Percentiles rank a stretch among this genome's conserved stretches.
These are phyloP conservation scores for Phytopythium vexans DNA, from an alignment of 352 stramenopile genomes.

Conservation along the genomic window DNA sequence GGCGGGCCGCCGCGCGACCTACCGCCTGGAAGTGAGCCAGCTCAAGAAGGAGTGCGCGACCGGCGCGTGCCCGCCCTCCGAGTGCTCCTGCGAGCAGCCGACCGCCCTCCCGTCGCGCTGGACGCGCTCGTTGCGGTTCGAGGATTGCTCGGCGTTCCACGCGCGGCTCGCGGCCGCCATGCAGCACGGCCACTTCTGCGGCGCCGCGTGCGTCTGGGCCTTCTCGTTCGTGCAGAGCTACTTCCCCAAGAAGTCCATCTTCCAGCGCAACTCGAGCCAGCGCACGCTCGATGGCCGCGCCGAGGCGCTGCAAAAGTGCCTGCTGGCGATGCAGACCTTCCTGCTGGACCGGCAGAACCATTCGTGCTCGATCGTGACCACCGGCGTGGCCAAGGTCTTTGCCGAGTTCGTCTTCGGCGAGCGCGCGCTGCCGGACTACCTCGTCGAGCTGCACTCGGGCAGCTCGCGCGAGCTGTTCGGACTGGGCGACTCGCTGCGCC, in stretches of 20 bases:
- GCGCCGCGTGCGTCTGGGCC: constrained; percentile 20
- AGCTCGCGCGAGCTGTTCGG: constrained; percentile 7
- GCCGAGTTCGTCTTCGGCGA: constrained; percentile 22
- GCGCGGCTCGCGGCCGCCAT: constrained; percentile 12
- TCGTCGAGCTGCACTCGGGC: constrained; percentile 10
- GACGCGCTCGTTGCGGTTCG: constrained; percentile 14
- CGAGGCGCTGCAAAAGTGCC: constrained; percentile 13
- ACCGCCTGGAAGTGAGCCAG: constrained; percentile 18
- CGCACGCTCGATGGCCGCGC: constrained; percentile 10
- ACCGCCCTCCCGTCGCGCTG: constrained; percentile 8
- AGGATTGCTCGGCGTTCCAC: constrained; percentile 24
- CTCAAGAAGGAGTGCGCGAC: not conserved
- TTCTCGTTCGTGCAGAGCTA: constrained; percentile 23
- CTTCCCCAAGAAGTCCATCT: constrained; percentile 29
- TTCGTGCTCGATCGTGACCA: constrained; percentile 15
- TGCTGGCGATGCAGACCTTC: constrained; percentile 18
- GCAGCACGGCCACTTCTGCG: constrained; percentile 32
- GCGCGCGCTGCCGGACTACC: constrained; percentile 12
- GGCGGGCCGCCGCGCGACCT: constrained; percentile 11
- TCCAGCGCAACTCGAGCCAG: constrained; percentile 16
- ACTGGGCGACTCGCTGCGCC: constrained; percentile 2
- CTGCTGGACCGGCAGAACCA: constrained; percentile 26
- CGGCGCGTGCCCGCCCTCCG: not conserved
- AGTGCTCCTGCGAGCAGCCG: too few species aligned
- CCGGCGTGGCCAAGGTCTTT: constrained; percentile 16